Evolutionary conservation across 371 early-diverging fungal genomes (phyloP).

Genomic region (Mortierella sp.): DNA sequence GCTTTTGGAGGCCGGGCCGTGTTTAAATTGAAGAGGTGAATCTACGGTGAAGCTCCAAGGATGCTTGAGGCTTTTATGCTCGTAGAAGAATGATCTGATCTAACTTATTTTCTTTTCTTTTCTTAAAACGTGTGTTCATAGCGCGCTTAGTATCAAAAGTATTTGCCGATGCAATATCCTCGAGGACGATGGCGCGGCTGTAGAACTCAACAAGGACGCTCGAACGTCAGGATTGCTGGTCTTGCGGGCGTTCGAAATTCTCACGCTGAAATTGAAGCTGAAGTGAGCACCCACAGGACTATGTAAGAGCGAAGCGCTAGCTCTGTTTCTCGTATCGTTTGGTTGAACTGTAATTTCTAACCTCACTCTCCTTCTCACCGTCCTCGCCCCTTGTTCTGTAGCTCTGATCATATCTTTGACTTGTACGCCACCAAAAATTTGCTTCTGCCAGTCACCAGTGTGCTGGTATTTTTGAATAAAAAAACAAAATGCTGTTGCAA

Average conservation of each 20-base stretch:
- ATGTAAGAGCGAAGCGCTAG: slow-evolving; percentile 3
- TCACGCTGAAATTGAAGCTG: slow-evolving; percentile 66
- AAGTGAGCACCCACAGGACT: slow-evolving; percentile 22
- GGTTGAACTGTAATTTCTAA: no score
- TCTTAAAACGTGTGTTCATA: background rate
- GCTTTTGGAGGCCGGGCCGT: slow-evolving; percentile 90
- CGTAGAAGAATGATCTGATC: background rate
- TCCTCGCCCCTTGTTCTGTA: no score
- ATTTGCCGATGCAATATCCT: slow-evolving; percentile 80
- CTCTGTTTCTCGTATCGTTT: no score
- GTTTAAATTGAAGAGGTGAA: slow-evolving; percentile 69
- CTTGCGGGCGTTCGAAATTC: slow-evolving; percentile 72
- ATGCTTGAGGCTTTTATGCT: background rate
- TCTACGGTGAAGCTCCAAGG: background rate
- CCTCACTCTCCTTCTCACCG: no score
- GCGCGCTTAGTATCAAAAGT: slow-evolving; percentile 59
- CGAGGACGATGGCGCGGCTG: slow-evolving; percentile 67
- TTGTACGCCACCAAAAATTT: background rate
- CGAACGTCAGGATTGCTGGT: slow-evolving; percentile 54
- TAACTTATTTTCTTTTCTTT: background rate
- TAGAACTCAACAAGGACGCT: slow-evolving; percentile 45
- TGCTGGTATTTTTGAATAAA: background rate
- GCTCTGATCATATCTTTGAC: no score
- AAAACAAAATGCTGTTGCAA: background rate
- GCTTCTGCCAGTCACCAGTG: background rate